Conservation (phyloP, 371 early-diverging fungal genomes). For the Mortierella sp. region DNA sequence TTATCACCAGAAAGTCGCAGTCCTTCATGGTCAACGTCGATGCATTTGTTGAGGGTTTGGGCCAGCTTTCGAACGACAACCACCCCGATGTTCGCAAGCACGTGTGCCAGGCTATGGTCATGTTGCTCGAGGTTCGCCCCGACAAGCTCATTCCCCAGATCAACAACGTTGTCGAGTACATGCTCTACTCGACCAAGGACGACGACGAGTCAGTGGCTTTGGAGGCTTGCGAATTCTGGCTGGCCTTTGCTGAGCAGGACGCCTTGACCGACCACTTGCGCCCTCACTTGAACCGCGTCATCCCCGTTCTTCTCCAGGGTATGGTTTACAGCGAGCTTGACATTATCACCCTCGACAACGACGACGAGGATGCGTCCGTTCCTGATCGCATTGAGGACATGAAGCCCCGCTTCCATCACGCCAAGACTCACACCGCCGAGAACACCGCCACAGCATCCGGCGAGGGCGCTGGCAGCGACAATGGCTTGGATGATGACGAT, state of each 20-base stretch:
- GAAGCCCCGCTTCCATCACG: constrained; percentile 92
- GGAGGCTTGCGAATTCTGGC: constrained; percentile 98
- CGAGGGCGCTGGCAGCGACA: constrained; percentile 55
- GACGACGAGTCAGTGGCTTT: constrained; percentile 88
- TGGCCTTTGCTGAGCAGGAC: constrained; percentile 94
- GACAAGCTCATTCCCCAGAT: constrained; percentile 88
- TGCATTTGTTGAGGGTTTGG: constrained; percentile 84
- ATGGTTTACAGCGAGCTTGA: constrained; percentile 97
- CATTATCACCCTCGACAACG: constrained; percentile 79
- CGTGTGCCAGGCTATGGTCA: constrained; percentile 94
- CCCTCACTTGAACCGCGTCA: constrained; percentile 82
- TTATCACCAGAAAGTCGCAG: constrained; percentile 78
- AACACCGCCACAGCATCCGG: constrained; percentile 63
- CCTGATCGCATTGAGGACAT: constrained; percentile 93
- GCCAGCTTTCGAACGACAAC: constrained; percentile 84
- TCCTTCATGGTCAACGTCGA: constrained; percentile 80
- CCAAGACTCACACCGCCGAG: constrained; percentile 81
- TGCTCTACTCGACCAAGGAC: constrained; percentile 91
- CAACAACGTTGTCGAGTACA: constrained; percentile 89
- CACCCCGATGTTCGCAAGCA: constrained; percentile 86
- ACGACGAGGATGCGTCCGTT: constrained; percentile 87
- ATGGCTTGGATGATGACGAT: constrained; percentile 80
- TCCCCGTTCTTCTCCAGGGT: constrained; percentile 92
- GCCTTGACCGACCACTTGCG: constrained; percentile 81
- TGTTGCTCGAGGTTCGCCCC: constrained; percentile 86